Conservation (phyloP, 1,139 yeast genomes). For the Dujonia santamariae region DNA sequence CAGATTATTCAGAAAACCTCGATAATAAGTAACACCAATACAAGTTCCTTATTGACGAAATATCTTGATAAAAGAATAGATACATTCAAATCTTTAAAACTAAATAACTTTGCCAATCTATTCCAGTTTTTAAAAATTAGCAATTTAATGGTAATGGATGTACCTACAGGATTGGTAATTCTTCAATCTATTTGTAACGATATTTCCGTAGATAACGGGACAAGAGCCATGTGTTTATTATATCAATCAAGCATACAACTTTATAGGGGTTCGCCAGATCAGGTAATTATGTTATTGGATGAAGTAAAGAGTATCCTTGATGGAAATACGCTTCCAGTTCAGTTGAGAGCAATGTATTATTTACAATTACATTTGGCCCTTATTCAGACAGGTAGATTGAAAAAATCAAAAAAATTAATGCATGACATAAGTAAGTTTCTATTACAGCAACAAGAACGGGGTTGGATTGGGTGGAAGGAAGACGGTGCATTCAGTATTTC, state of each 20-base stretch:
- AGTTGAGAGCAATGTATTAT: conserved; percentile 25
- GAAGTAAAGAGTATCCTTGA: conserved; percentile 13
- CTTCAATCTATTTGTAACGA: conserved; percentile 19
- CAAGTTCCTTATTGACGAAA: conserved; percentile 18
- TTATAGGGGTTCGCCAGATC: conserved; percentile 25
- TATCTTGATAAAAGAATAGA: conserved; percentile 26
- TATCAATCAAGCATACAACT: conserved; percentile 23
- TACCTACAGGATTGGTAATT: conserved; percentile 21
- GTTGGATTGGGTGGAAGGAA: conserved; percentile 24
- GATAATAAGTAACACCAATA: conserved; percentile 11
- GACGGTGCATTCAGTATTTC: conserved; percentile 20
- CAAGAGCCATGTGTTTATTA: conserved; percentile 20
- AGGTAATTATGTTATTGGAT: conserved; percentile 13
- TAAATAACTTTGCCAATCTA: conserved; percentile 16
- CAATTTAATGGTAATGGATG: conserved; percentile 22
- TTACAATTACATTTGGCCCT: conserved; percentile 21
- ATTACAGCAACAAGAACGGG: conserved; percentile 16
- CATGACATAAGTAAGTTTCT: conserved; percentile 24
- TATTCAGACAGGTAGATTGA: conserved; percentile 23
- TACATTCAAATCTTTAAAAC: conserved; percentile 15
- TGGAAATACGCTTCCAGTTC: conserved; percentile 18
- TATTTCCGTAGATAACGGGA: conserved; percentile 13
- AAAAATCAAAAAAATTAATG: conserved; percentile 19
- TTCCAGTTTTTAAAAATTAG: conserved; percentile 28
- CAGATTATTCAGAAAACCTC: conserved; percentile 21